Percentiles rank a stretch among this genome's conserved stretches.
These are phyloP conservation scores for Candida sphagnicola DNA, from an alignment of 805 yeast species.

Conservation along the genomic window DNA sequence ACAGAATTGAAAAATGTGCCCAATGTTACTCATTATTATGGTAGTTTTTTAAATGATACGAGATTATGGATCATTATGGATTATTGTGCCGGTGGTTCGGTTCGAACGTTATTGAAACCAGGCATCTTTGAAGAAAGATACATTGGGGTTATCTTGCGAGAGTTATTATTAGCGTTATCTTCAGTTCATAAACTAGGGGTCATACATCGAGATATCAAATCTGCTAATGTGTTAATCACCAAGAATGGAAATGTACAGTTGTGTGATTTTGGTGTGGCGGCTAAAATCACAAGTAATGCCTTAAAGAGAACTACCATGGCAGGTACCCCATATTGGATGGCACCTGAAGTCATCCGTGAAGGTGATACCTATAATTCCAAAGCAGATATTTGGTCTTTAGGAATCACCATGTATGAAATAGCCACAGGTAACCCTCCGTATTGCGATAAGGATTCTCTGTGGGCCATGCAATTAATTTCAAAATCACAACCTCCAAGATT, in stretches of 20 bases:
- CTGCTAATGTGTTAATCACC: conserved; percentile 88
- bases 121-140: conserved; percentile 85
- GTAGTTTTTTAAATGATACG: conserved; percentile 83
- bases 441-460: conserved; percentile 87
- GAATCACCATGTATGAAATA: conserved; percentile 89
- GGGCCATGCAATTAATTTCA: conserved; percentile 93
- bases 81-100: conserved; percentile 93
- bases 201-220: conserved; percentile 93
- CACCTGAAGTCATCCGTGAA: conserved; percentile 95
- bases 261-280: conserved; percentile 99
- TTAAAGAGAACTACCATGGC: conserved; percentile 91
- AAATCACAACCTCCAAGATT: conserved; percentile 91
- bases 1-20: conserved; percentile 79
- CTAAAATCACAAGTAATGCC: conserved; percentile 73
- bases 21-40: conserved; percentile 91
- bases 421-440: conserved; percentile 98
- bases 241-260: conserved; percentile 87
- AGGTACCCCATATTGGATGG: conserved; percentile 98
- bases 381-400: conserved; percentile 97
- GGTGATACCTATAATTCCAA: conserved; percentile 83
- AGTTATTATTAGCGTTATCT: conserved; percentile 69
- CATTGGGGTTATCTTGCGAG: conserved; percentile 81
- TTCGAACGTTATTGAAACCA: conserved; percentile 78
- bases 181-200: conserved; percentile 86
- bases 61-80: conserved; percentile 97